Evolutionary conservation across 2,329 filamentous ascomycete species (phyloP).

Genomic region (Colletotrichum tropicicola): DNA sequence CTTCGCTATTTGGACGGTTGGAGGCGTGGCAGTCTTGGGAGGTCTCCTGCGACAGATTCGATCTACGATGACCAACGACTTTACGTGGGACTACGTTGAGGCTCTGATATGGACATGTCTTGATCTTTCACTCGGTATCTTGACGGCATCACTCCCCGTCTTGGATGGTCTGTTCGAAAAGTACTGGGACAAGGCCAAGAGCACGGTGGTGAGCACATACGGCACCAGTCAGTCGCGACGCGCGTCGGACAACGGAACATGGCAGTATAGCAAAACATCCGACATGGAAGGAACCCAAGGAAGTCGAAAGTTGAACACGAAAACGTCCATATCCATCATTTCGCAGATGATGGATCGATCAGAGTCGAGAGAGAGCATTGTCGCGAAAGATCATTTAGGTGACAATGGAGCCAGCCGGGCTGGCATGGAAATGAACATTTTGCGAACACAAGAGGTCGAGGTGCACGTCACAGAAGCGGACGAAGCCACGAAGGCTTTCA

Average conservation of each 20-base stretch:
- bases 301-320: background rate
- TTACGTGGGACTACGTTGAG: slow-evolving; percentile 37
- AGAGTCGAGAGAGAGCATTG: slow-evolving; percentile 15
- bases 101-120: slow-evolving; percentile 41
- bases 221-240: background rate
- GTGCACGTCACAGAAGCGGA: background rate
- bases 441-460: slow-evolving; percentile 14
- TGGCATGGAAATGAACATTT: slow-evolving; percentile 14
- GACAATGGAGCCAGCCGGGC: background rate
- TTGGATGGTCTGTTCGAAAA: slow-evolving; percentile 34
- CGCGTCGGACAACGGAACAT: background rate
- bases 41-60: slow-evolving; percentile 39
- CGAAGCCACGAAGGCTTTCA: background rate
- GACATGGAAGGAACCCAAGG: background rate
- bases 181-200: background rate
- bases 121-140: slow-evolving; percentile 41
- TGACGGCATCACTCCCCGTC: slow-evolving; percentile 43
- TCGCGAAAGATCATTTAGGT: background rate
- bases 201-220: background rate
- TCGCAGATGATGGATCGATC: background rate
- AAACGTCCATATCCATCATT: background rate
- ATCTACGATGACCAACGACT: slow-evolving; percentile 31
- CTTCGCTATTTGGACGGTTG: slow-evolving; percentile 42
- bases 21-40: slow-evolving; percentile 40
- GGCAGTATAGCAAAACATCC: slow-evolving; percentile 12